Conservation (phyloP, 352 stramenopile genomes). For the Hyphochytrium catenoides region DNA sequence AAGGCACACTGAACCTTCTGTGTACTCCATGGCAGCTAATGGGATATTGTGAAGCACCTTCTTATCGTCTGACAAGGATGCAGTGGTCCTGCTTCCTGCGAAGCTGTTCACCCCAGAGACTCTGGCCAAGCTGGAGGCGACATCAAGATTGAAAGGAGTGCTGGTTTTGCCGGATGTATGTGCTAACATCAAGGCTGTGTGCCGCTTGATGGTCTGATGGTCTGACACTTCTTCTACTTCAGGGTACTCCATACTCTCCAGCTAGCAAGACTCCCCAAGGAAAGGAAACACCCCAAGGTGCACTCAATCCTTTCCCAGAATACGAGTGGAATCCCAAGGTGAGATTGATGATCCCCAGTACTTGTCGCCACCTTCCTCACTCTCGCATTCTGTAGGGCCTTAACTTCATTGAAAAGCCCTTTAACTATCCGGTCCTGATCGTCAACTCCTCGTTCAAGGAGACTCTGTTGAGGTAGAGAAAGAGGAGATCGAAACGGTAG, state of each 20-base stretch:
- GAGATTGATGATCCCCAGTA: no score
- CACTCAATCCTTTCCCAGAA: conserved; percentile 42
- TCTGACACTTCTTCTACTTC: no score
- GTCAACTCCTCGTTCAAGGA: conserved; percentile 39
- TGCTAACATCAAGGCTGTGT: no score
- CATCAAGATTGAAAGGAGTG: conserved; percentile 21
- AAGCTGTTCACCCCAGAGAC: conserved; percentile 13
- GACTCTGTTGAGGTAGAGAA: conserved; percentile 14
- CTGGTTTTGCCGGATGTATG: conserved; percentile 28
- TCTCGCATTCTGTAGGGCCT: no score
- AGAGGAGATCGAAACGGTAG: conserved; percentile 20
- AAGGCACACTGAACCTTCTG: no score
- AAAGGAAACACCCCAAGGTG: conserved; percentile 21
- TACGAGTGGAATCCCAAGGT: conserved; percentile 41
- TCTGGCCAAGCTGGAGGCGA: conserved; percentile 13
- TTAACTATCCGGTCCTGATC: conserved; percentile 40
- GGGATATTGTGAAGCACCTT: no score
- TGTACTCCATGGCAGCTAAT: no score
- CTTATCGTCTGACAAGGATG: no score
- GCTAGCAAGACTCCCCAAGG: conserved; percentile 33
- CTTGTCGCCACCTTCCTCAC: no score
- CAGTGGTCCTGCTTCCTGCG: conserved; percentile 35
- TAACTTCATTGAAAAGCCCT: conserved; percentile 14
- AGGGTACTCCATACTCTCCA: conserved; percentile 9
- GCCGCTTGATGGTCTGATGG: no score